phyloP scores from a whole-genome alignment of 345 rosid genomes.

The Citrus hindsii region DNA sequence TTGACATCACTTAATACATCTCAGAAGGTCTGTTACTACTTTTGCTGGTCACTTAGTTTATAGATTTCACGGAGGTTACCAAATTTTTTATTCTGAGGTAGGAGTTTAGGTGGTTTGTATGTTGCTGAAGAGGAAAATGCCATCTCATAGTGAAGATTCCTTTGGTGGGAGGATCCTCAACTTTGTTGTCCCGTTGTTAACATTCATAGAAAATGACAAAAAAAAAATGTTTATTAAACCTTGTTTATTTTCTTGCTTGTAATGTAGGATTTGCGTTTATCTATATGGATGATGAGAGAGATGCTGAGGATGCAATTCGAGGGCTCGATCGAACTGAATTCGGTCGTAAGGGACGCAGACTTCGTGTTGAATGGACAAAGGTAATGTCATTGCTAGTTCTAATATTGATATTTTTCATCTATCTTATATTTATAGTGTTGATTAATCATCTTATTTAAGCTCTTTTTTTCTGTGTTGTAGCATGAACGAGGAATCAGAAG shows the following conservation, averaged over 20 bases:
- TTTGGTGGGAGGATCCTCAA: constrained; percentile 30
- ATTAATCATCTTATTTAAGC: neutral
- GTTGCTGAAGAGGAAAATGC: constrained; percentile 24
- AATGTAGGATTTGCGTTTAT: constrained; percentile 90
- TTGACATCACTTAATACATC: constrained; percentile 76
- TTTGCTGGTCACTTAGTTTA: constrained; percentile 65
- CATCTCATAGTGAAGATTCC: constrained; percentile 32
- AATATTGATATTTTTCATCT: neutral
- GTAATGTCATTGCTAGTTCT: constrained; percentile 27
- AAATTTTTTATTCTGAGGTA: constrained; percentile 33
- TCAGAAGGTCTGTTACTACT: constrained; percentile 89
- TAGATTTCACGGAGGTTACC: constrained; percentile 50
- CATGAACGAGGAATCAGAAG: constrained; percentile 72
- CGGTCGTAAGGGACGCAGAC: constrained; percentile 92
- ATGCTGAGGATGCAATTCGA: constrained; percentile 97
- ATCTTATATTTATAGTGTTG: neutral
- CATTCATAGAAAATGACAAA: neutral
- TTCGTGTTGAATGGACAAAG: constrained; percentile 99
- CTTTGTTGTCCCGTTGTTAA: constrained; percentile 5
- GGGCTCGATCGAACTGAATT: constrained; percentile 79
- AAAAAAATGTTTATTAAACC: neutral
- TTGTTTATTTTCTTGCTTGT: constrained; percentile 2
- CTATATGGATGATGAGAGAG: constrained; percentile 96
- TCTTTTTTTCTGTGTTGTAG: constrained; percentile 30
- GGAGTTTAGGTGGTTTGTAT: constrained; percentile 27